phyloP scores from a whole-genome alignment of 1,139 yeast species.

The Komagataea norvegica region DNA sequence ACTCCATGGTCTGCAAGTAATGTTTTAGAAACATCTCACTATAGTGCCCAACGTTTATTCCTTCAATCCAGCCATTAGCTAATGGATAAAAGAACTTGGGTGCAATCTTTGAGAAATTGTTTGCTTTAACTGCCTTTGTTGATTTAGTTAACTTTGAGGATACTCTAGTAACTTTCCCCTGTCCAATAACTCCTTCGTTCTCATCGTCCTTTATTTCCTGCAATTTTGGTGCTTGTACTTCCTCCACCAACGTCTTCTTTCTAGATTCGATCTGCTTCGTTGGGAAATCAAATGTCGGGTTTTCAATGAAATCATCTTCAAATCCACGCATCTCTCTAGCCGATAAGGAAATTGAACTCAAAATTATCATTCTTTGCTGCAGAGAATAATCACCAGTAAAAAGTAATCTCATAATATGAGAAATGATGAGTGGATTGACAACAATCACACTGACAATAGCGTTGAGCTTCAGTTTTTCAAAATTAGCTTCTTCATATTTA shows the following conservation, averaged over 20 bases:
- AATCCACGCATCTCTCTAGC: slow-evolving; percentile 62
- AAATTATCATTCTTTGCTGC: slow-evolving; percentile 56
- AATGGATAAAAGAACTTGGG: slow-evolving; percentile 34
- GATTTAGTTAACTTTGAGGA: slow-evolving; percentile 29
- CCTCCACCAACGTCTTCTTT: slow-evolving; percentile 13
- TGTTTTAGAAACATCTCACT: slow-evolving; percentile 34
- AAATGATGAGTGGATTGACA: slow-evolving; percentile 38
- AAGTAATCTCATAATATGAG: slow-evolving; percentile 40
- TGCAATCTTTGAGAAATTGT: slow-evolving; percentile 31
- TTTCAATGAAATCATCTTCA: slow-evolving; percentile 40
- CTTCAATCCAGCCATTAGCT: slow-evolving; percentile 35
- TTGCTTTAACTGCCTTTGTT: slow-evolving; percentile 17
- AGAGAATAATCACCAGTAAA: slow-evolving; percentile 61
- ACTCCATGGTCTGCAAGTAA: slow-evolving; percentile 31
- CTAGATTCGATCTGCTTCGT: slow-evolving; percentile 28
- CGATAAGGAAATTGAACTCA: slow-evolving; percentile 53
- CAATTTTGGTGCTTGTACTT: slow-evolving; percentile 12
- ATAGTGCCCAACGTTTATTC: slow-evolving; percentile 33
- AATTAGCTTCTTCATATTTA: slow-evolving; percentile 43
- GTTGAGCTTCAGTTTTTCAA: slow-evolving; percentile 53
- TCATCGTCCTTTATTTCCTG: slow-evolving; percentile 14
- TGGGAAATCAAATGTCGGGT: slow-evolving; percentile 32
- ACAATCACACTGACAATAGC: slow-evolving; percentile 53
- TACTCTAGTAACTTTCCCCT: slow-evolving; percentile 27
- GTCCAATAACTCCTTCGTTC: slow-evolving; percentile 5